These are phyloP conservation scores for Trichoderma simmonsii DNA, from an alignment of 2,329 filamentous ascomycete species.

Conservation along the genomic window DNA sequence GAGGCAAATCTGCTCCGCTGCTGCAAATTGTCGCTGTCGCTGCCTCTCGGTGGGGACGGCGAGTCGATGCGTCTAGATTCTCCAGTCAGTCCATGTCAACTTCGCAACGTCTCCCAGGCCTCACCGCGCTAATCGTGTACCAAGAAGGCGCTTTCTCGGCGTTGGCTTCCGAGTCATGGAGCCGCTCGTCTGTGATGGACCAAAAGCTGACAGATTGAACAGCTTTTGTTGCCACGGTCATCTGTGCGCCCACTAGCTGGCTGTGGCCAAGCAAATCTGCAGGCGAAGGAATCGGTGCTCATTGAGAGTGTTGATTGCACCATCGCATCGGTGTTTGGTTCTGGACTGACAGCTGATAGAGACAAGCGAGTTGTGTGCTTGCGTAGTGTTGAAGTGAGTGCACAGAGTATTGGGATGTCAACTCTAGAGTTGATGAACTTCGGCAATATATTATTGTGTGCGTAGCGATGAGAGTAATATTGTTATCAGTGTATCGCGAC, in stretches of 20 bases:
- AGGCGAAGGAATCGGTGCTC: not conserved
- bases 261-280: not conserved
- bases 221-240: not conserved
- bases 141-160: slow-evolving; percentile 8
- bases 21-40: not conserved
- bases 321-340: not conserved
- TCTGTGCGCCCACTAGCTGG: not conserved
- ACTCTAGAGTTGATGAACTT: not conserved
- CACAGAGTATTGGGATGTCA: not conserved
- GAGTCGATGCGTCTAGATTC: not conserved
- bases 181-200: not conserved
- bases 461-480: not conserved
- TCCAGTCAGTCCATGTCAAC: not conserved
- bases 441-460: not conserved
- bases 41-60: not conserved
- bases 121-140: not conserved
- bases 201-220: slow-evolving; percentile 3
- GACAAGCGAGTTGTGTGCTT: not conserved
- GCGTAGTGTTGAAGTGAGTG: not conserved
- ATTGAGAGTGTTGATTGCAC: not conserved
- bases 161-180: slow-evolving; percentile 9
- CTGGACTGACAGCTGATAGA: not conserved
- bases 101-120: not conserved
- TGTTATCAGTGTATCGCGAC: not conserved
- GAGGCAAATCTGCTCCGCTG: not conserved